These are phyloP conservation scores for Trichoderma asperellum DNA, from an alignment of 2,329 filamentous ascomycete species.

Conservation along the genomic window DNA sequence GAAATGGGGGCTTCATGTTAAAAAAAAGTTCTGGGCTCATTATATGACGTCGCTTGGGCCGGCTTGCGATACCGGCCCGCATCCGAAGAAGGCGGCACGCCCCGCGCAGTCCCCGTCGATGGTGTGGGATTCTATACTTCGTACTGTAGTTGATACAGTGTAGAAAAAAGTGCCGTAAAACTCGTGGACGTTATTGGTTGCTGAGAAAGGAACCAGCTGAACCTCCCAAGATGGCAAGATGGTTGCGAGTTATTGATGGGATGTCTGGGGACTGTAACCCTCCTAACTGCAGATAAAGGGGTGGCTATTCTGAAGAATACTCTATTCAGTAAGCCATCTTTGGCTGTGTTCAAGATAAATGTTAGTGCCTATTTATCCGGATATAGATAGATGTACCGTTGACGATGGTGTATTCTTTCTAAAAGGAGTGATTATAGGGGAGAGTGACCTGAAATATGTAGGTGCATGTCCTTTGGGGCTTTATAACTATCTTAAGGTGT, in stretches of 20 bases:
- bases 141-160: background rate
- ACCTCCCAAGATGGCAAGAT: background rate
- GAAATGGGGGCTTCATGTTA: background rate
- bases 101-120: background rate
- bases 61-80: background rate
- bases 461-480: background rate
- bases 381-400: background rate
- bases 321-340: background rate
- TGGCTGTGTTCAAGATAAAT: background rate
- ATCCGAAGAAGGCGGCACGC: background rate
- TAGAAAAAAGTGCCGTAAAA: background rate
- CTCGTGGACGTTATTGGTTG: background rate
- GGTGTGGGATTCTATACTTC: background rate
- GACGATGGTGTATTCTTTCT: background rate
- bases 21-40: background rate
- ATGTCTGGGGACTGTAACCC: background rate
- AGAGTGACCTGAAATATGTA: background rate
- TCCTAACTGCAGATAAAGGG: background rate
- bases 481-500: background rate
- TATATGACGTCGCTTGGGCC: background rate
- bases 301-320: background rate
- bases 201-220: background rate
- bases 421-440: background rate
- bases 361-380: background rate
- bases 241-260: background rate